Conservation (phyloP, 345 rosid genomes). For the Punica granatum region DNA sequence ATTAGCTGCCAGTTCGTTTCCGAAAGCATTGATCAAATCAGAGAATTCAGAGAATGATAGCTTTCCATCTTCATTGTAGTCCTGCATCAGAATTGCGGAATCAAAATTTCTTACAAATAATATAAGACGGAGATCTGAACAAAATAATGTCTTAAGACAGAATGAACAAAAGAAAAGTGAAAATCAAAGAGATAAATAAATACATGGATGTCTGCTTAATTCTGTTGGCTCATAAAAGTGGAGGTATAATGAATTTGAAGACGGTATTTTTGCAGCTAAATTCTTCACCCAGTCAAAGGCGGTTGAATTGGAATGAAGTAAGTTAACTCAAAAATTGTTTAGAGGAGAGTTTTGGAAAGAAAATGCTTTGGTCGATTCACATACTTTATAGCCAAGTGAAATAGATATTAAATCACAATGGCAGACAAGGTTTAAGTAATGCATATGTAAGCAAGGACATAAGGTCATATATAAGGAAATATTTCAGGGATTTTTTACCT, state of each 20-base stretch:
- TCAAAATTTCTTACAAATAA: neutral
- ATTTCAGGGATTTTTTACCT: neutral
- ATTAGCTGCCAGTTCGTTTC: conserved; percentile 62
- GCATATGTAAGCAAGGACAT: neutral
- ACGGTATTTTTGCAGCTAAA: neutral
- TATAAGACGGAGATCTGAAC: neutral
- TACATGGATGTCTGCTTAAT: neutral
- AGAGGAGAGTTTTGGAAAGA: neutral
- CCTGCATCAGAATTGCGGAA: conserved; percentile 31
- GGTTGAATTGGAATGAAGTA: neutral
- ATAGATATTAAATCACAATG: neutral
- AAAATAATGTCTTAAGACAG: neutral
- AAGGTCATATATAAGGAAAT: neutral
- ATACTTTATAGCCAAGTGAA: neutral
- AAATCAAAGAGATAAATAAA: neutral
- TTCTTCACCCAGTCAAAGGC: neutral
- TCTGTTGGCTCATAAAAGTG: neutral
- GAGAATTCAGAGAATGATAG: conserved; percentile 81
- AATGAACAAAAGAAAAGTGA: neutral
- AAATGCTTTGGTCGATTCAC: neutral
- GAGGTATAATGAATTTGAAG: neutral
- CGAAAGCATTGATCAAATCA: conserved; percentile 71
- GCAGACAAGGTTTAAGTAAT: neutral
- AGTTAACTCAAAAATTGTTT: neutral
- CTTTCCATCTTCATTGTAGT: conserved; percentile 74